These are phyloP conservation scores for Lupinus albus DNA, from an alignment of 306 rosid genomes.

Conservation along the genomic window DNA sequence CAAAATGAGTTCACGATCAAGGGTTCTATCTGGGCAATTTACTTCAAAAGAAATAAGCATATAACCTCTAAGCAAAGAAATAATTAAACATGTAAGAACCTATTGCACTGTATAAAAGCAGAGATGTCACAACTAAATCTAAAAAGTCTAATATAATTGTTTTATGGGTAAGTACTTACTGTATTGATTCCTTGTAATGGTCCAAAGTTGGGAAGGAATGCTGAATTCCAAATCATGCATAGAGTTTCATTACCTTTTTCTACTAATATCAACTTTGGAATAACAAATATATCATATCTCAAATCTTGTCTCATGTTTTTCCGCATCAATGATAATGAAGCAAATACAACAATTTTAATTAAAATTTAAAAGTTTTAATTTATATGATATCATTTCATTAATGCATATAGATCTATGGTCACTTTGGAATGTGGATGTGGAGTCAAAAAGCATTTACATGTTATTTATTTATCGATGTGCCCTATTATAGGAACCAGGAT, in stretches of 20 bases:
- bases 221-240: slow-evolving; percentile 34
- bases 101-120: slow-evolving; percentile 48
- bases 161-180: too few relatives aligned
- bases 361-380: too few relatives aligned
- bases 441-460: slow-evolving; percentile 47
- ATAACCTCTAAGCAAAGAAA: slow-evolving; percentile 46
- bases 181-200: slow-evolving; percentile 33
- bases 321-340: too few relatives aligned
- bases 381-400: too few relatives aligned
- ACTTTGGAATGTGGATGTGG: slow-evolving; percentile 14
- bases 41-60: slow-evolving; percentile 50
- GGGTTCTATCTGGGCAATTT: slow-evolving; percentile 42
- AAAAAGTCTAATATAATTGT: slow-evolving; percentile 43
- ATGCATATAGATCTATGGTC: too few relatives aligned
- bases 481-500: too few relatives aligned
- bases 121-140: slow-evolving; percentile 45
- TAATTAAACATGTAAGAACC: slow-evolving; percentile 55
- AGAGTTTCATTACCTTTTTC: slow-evolving; percentile 30
- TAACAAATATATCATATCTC: too few relatives aligned
- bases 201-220: slow-evolving; percentile 27
- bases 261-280: slow-evolving; percentile 28
- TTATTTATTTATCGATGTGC: slow-evolving; percentile 41
- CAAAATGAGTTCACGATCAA: slow-evolving; percentile 40
- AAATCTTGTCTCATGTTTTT: too few relatives aligned
- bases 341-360: too few relatives aligned